Conservation (phyloP, 257 asterid species). For the Jacaranda mimosifolia region DNA sequence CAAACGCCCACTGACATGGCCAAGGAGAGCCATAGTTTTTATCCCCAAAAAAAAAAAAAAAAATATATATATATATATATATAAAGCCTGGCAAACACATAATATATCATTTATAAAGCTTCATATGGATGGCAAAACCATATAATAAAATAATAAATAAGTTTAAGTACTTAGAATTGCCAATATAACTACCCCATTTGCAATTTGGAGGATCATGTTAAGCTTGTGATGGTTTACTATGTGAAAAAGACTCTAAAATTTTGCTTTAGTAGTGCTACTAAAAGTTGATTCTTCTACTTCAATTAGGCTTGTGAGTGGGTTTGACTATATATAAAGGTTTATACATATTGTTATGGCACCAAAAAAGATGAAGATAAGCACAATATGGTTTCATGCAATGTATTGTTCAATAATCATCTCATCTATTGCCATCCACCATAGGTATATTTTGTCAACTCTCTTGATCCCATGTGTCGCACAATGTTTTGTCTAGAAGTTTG, state of each 20-base stretch:
- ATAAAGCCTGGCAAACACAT: neutral
- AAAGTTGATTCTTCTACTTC: neutral
- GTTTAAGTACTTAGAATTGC: neutral
- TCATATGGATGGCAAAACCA: neutral
- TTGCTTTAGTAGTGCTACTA: neutral
- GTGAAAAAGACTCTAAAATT: neutral
- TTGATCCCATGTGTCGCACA: neutral
- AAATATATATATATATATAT: too few species aligned
- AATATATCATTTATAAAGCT: neutral
- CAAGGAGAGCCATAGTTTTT: neutral
- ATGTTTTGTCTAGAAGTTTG: too few species aligned
- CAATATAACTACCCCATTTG: constrained; percentile 15
- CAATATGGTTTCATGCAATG: constrained; percentile 18
- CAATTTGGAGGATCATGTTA: neutral
- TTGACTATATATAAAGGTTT: constrained; percentile 20
- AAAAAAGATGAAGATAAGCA: constrained; percentile 14
- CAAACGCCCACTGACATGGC: too few species aligned
- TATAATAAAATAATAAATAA: neutral
- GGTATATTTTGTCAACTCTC: constrained; percentile 14
- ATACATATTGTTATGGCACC: neutral
- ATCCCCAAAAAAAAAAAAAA: neutral
- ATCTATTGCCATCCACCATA: constrained; percentile 7
- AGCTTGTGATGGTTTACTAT: neutral
- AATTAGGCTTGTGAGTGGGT: constrained; percentile 3
- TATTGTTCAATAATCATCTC: constrained; percentile 1